Percentiles rank a stretch among this genome's conserved stretches.
Conservation (phyloP, 2,329 filamentous ascomycete species). For the Fusarium caatingaense region DNA sequence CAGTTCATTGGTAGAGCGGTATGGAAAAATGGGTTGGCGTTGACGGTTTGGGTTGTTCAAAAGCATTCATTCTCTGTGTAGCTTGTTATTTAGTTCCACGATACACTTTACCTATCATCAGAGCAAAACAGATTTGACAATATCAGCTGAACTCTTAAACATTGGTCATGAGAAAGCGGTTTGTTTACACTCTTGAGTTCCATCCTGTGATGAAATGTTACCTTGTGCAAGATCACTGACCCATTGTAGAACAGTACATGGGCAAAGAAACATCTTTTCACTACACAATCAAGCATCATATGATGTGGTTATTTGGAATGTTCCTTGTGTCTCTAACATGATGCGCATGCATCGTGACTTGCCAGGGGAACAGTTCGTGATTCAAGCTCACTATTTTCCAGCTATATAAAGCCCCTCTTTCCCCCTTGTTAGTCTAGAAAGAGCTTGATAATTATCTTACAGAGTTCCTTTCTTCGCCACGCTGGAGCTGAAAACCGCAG, state of each 20-base stretch:
- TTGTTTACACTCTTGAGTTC: not conserved
- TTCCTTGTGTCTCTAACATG: not conserved
- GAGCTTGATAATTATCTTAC: not conserved
- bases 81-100: not conserved
- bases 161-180: not conserved
- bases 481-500: not conserved
- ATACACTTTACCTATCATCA: not conserved
- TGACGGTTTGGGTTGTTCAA: not conserved
- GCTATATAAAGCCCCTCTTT: not conserved
- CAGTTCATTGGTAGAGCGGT: not conserved
- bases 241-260: not conserved
- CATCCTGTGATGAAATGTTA: too few species aligned
- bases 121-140: not conserved
- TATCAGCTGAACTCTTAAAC: too few species aligned
- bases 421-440: too few species aligned
- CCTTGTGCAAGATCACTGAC: not conserved
- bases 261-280: not conserved
- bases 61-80: too few species aligned
- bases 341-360: not conserved
- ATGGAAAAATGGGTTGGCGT: not conserved
- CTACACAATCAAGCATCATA: not conserved
- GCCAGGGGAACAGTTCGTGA: not conserved
- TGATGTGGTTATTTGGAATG: not conserved
- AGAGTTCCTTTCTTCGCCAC: not conserved
- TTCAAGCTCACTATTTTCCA: not conserved